phyloP scores from a whole-genome alignment of 495 filamentous ascomycete genomes.

The Tuber calosporum region DNA sequence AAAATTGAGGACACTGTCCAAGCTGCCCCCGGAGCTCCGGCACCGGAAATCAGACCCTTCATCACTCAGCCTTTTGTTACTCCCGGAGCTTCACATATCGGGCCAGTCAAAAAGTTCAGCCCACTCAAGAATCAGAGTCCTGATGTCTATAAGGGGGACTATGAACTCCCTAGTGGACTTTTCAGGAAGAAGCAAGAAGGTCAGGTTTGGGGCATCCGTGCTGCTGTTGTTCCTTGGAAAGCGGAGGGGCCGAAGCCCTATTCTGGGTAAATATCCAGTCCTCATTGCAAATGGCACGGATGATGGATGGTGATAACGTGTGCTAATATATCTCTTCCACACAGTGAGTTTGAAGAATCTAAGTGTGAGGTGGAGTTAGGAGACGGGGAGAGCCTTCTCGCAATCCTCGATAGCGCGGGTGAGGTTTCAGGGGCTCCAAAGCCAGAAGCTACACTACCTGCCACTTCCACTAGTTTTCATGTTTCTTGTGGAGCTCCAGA shows the following conservation, averaged over 20 bases:
- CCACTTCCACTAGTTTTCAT: too few relatives aligned
- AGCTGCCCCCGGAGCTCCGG: too few relatives aligned
- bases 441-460: too few relatives aligned
- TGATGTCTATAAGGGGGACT: neutral
- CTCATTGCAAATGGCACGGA: neutral
- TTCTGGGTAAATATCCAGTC: neutral
- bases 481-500: too few relatives aligned
- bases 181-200: too few relatives aligned
- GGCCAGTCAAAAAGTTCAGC: neutral
- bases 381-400: too few relatives aligned
- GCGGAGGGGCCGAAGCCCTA: neutral
- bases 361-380: neutral
- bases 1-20: neutral
- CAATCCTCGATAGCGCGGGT: neutral
- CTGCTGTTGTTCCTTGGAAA: neutral
- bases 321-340: neutral
- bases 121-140: neutral
- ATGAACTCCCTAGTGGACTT: too few relatives aligned
- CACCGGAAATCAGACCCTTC: too few relatives aligned
- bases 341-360: neutral
- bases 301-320: neutral
- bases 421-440: neutral
- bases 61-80: too few relatives aligned
- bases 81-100: neutral
- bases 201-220: too few relatives aligned